Base-by-base conservation (phyloP, 2,329 filamentous ascomycete genomes). In the Ascochyta lentis region DNA sequence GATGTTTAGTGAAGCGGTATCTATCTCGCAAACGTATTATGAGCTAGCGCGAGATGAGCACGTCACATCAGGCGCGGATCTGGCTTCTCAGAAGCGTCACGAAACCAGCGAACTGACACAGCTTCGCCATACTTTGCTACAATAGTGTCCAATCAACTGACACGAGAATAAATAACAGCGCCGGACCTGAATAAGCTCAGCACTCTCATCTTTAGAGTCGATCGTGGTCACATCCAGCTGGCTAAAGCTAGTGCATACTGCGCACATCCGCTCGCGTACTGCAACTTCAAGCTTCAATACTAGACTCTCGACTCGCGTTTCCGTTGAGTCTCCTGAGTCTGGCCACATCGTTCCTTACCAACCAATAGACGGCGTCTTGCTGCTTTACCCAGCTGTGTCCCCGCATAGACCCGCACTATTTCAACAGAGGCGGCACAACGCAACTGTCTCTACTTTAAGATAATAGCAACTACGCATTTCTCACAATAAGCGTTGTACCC, bases 301-400 rank as follows among this genome's bases (percentile, higher is more conserved):
- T 50, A 48, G 33, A 34, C 15, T 26, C 24, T 29, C 33, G 38
- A 39, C 24, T 37, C 29, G 24, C 31, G 47, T 42, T 42, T 16
- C 41, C 31, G 23, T 22, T 45, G 22, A 16, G 9, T 43, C 10
- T 55, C 15, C 40, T 6, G 15, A 50, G 41, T 56, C 53, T 50
- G 47, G 53, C 47, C 53, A 47, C 37, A 38, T 16, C 22, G 4
- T 35, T 6, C 38, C 24, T 38, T 40, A 43, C 10, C 40, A 49
- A 34, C 27, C 16, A 31, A 39, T 12, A 12, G 37, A 33, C 35
- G 38, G 47, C 43, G 53, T 39, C 53, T 47, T 56, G 53, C 53
- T 56, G 53, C 53, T 56, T 56, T 56, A 56, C 47, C 43, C 26
- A 34, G 40, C 27, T 13, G 33, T 22, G 16, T n/a, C 39, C 26